Evolutionary conservation across 495 filamentous ascomycete genomes (phyloP).

Genomic region (Letharia lupina): DNA sequence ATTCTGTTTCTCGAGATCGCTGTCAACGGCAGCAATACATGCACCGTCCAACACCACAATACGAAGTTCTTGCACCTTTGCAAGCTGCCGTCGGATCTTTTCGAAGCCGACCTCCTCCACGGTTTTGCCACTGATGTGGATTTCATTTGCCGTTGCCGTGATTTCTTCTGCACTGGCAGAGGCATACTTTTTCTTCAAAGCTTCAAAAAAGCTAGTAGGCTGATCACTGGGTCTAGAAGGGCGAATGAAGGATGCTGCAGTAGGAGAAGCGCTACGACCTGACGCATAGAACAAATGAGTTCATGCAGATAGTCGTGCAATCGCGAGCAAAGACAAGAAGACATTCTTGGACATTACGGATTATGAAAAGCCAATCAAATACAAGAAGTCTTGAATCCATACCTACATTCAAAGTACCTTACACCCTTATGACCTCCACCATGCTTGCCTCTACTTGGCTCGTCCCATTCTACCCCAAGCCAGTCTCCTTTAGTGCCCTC

Average conservation of each 20-base stretch:
- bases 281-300: constrained; percentile 5
- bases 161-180: constrained; percentile 34
- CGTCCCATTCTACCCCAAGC: constrained; percentile 98
- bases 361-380: background rate
- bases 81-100: constrained; percentile 73
- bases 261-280: constrained; percentile 59
- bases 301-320: constrained; percentile 16
- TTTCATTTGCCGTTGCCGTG: constrained; percentile 32
- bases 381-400: background rate
- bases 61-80: constrained; percentile 65
- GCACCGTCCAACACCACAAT: constrained; percentile 76
- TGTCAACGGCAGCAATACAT: constrained; percentile 41
- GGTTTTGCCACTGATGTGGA: constrained; percentile 74
- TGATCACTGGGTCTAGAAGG: constrained; percentile 61
- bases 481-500: constrained; percentile 69
- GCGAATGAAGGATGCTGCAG: constrained; percentile 78
- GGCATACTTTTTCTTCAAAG: constrained; percentile 74
- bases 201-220: constrained; percentile 65
- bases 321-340: background rate
- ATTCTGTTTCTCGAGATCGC: constrained; percentile 10
- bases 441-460: constrained; percentile 77
- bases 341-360: background rate
- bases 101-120: constrained; percentile 95
- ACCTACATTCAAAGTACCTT: constrained; percentile 75
- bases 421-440: constrained; percentile 69